Conservation (phyloP, 345 rosid species). For the Eucalyptus viminalis region DNA sequence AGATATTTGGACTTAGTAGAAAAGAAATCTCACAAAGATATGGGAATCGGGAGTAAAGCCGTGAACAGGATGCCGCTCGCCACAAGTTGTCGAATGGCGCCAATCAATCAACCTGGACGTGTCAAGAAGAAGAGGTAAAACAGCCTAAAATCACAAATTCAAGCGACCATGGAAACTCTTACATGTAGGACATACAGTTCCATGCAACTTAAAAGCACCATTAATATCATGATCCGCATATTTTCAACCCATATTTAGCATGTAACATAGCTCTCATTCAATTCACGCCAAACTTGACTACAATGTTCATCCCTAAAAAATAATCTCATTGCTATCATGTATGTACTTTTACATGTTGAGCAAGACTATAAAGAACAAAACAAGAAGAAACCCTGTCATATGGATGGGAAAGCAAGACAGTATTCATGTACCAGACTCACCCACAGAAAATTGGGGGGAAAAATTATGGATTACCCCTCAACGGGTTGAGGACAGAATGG, state of each 20-base stretch:
- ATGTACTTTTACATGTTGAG: not conserved
- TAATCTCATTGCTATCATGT: not conserved
- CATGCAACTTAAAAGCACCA: not conserved
- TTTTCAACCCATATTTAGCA: not conserved
- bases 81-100: accelerated
- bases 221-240: not conserved
- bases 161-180: no score
- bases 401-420: not conserved
- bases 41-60: no score
- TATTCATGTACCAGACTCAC: not conserved
- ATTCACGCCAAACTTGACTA: not conserved
- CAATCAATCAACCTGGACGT: no score
- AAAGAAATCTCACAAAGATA: no score
- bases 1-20: no score
- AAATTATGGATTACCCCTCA: not conserved
- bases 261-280: not conserved
- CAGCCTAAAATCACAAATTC: no score
- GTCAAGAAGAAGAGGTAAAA: no score
- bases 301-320: not conserved
- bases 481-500: not conserved
- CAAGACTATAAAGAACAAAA: not conserved
- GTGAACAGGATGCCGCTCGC: accelerated
- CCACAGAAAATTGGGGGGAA: not conserved
- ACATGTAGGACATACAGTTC: not conserved
- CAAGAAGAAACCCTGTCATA: not conserved